Evolutionary conservation across 257 asterid species (phyloP).

Genomic region (Jacaranda copaia): DNA sequence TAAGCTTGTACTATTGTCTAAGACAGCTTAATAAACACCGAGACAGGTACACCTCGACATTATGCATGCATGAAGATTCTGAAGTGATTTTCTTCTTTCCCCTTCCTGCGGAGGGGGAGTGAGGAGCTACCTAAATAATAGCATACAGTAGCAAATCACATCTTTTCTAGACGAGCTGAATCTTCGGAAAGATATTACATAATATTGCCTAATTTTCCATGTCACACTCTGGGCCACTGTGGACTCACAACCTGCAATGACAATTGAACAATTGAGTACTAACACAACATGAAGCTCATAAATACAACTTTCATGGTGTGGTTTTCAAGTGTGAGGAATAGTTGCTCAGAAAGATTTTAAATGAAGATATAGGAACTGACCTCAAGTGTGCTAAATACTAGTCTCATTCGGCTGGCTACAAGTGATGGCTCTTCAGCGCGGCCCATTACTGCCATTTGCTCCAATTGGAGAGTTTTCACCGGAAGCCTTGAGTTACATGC

Average conservation of each 20-base stretch:
- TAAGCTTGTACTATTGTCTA: conserved; percentile 16
- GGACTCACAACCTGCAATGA: conserved; percentile 91
- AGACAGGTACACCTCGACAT: neutral
- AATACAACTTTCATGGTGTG: neutral
- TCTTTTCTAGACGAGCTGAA: neutral
- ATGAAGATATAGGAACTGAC: conserved; percentile 43
- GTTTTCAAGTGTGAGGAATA: neutral
- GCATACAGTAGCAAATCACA: neutral
- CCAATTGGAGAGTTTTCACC: conserved; percentile 91
- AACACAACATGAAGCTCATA: conserved; percentile 4
- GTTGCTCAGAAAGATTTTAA: conserved; percentile 16
- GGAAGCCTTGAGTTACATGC: conserved; percentile 75
- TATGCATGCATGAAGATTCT: neutral
- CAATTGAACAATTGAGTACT: conserved; percentile 14
- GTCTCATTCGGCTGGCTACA: conserved; percentile 92
- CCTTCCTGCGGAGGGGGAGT: neutral
- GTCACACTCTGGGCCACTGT: conserved; percentile 86
- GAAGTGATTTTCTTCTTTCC: conserved; percentile 6
- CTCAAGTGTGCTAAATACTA: conserved; percentile 93
- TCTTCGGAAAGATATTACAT: neutral
- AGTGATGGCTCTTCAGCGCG: conserved; percentile 87
- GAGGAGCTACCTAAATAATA: neutral
- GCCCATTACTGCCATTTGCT: conserved; percentile 91
- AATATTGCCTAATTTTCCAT: neutral
- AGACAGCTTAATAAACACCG: neutral